phyloP scores from a whole-genome alignment of 345 rosid species.

The Salix koriyanagi region DNA sequence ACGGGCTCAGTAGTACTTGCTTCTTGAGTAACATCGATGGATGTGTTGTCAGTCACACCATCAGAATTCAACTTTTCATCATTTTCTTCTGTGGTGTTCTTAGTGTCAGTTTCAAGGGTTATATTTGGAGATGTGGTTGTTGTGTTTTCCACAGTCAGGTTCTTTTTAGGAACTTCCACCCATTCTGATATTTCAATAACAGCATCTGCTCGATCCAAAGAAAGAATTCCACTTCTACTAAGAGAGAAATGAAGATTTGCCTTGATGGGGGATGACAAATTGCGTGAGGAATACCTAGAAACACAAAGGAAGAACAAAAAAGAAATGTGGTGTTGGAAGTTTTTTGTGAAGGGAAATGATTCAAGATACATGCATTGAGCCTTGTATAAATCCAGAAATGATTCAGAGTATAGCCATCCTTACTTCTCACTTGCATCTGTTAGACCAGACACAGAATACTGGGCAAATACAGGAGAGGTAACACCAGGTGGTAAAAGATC shows the following conservation, averaged over 20 bases:
- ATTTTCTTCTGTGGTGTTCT: slow-evolving; percentile 48
- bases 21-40: slow-evolving; percentile 44
- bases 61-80: slow-evolving; percentile 46
- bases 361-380: slow-evolving; percentile 9
- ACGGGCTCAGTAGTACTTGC: slow-evolving; percentile 42
- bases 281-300: slow-evolving; percentile 78
- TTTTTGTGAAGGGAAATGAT: neutral
- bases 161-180: slow-evolving; percentile 93
- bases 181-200: slow-evolving; percentile 90
- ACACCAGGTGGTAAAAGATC: slow-evolving; percentile 73
- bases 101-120: slow-evolving; percentile 46
- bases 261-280: slow-evolving; percentile 90
- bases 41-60: slow-evolving; percentile 32
- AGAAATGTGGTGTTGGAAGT: neutral
- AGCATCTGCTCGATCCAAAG: slow-evolving; percentile 90
- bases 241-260: slow-evolving; percentile 90
- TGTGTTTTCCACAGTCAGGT: slow-evolving; percentile 55
- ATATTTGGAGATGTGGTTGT: slow-evolving; percentile 49
- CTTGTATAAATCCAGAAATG: neutral
- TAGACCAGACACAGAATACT: slow-evolving; percentile 78
- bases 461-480: slow-evolving; percentile 64
- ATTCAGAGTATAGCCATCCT: slow-evolving; percentile 22
- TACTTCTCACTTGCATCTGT: slow-evolving; percentile 80
- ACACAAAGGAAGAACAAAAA: neutral
- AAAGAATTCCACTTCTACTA: slow-evolving; percentile 85